Evolutionary conservation across 2,329 filamentous ascomycete species (phyloP).

Genomic region (Monosporascus sp.): DNA sequence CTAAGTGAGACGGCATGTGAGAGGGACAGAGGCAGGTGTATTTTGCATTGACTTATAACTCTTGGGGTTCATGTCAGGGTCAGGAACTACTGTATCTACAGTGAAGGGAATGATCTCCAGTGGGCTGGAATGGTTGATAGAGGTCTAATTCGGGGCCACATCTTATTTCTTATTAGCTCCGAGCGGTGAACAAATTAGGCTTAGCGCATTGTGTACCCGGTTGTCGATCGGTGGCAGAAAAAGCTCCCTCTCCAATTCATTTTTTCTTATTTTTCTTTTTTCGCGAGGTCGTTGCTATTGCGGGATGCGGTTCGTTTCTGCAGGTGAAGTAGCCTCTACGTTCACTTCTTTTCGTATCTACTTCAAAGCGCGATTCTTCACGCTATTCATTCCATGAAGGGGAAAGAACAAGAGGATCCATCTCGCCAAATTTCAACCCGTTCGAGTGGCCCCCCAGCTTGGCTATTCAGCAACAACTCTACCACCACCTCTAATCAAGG

Average conservation of each 20-base stretch:
- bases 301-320: neutral
- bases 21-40: too few species aligned
- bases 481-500: constrained; percentile 7
- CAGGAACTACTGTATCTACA: neutral
- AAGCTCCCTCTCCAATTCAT: neutral
- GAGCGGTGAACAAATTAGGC: neutral
- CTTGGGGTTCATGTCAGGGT: too few species aligned
- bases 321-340: neutral
- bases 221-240: neutral
- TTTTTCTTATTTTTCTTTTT: neutral
- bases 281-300: neutral
- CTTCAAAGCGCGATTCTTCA: neutral
- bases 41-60: too few species aligned
- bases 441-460: constrained; percentile 22
- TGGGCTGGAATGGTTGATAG: neutral
- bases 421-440: constrained; percentile 8
- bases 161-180: neutral
- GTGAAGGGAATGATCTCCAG: neutral
- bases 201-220: neutral
- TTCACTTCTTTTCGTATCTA: neutral
- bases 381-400: neutral
- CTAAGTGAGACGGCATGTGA: too few species aligned
- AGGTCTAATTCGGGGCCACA: neutral
- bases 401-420: neutral
- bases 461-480: constrained; percentile 30